Base-by-base conservation (phyloP, 805 yeast species). In the Schizosaccharomyces lindneri region DNA sequence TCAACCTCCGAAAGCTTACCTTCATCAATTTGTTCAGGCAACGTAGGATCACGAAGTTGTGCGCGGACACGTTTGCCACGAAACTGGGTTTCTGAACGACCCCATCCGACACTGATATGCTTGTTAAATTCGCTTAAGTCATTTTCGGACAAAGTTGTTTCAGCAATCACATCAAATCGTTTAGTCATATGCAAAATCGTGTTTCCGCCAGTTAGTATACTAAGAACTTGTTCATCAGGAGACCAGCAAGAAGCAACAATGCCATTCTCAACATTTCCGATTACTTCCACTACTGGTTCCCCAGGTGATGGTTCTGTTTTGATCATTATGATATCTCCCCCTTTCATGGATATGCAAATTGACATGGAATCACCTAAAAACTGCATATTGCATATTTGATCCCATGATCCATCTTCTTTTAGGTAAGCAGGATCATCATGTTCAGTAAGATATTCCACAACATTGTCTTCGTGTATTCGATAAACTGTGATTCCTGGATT, bases 21-120 rank as follows among this genome's bases (percentile, higher is more conserved):
- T 43, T 75, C 71, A 67, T 90, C 95, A 3, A 81, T 78, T 65
- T 77, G 79, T 46, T 80, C 79, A 0, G 83, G 83, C 72, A 90
- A 83, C 0, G 98, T 93, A 36, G 97, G 98, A 71, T 93, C 98
- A 67, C 82, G 75, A 15, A 32, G 36, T 55, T 64, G 68, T 6
- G 85, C 87, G 67, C 83, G 83, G 39, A 85, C 93, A 65, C 98
- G 98, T 68, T 79, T 83, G 61, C 99, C 99, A 71, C 84, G 82
- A 71, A 93, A 93, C 73, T 93, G 99, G 0, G 99, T 93, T 70
- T 90, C 97, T 66, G 84, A 83, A 64, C 84, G 85, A 68, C 99
- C 99, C 99, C 99, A 93, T 31, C 99, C 99, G 55, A 93, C 96
- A 32, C 90, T 83, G 46, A 93, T 96, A 69, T 93, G 95, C 65